Evolutionary conservation across 2,329 filamentous ascomycete species (phyloP).

Genomic region (Chaetomiaceae sp.): DNA sequence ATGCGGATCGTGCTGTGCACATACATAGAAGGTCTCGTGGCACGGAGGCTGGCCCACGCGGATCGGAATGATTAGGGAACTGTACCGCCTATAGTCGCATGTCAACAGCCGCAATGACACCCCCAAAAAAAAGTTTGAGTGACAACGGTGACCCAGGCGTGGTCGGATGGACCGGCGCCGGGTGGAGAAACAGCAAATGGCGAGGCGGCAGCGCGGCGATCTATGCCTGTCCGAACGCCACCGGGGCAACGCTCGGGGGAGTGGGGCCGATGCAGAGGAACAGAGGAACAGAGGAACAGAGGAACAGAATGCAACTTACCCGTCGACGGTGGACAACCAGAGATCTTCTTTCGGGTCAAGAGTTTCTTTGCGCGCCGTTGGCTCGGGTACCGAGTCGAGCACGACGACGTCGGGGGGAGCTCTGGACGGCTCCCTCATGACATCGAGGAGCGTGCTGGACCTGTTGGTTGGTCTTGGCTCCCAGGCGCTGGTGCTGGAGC

Average conservation of each 20-base stretch:
- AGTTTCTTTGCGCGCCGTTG: slow-evolving; percentile 30
- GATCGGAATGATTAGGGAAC: slow-evolving; percentile 42
- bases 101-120: not conserved
- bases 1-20: not conserved
- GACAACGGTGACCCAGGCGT: not conserved
- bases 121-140: not conserved
- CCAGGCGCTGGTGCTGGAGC: not conserved
- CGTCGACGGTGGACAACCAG: slow-evolving; percentile 47
- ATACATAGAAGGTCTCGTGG: slow-evolving; percentile 42
- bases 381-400: slow-evolving; percentile 34
- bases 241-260: not conserved
- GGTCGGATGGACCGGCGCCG: not conserved
- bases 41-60: slow-evolving; percentile 39
- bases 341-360: slow-evolving; percentile 43
- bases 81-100: slow-evolving; percentile 37
- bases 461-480: slow-evolving; percentile 6
- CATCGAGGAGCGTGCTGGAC: slow-evolving; percentile 34
- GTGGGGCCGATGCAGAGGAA: slow-evolving; percentile 11
- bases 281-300: too few species aligned
- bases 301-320: slow-evolving; percentile 38
- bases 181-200: not conserved
- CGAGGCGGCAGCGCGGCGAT: not conserved
- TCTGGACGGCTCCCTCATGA: slow-evolving; percentile 39
- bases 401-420: slow-evolving; percentile 38
- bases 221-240: not conserved